Base-by-base conservation (phyloP, 2,329 filamentous ascomycete genomes). In the Phyllosticta citrichinensis region DNA sequence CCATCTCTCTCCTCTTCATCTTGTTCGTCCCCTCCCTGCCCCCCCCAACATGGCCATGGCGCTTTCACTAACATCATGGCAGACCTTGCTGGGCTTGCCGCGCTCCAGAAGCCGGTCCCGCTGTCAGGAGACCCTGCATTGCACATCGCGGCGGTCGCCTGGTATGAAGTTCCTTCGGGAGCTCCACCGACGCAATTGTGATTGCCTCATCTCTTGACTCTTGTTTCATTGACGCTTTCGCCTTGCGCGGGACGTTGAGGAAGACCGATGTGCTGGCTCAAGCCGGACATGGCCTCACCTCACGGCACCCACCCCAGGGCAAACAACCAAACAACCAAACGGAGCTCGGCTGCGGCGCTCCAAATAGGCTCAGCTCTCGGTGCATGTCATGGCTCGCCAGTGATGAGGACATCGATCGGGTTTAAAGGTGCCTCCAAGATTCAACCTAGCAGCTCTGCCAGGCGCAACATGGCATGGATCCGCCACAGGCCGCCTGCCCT, bases 141-240 rank as follows among this genome's bases (percentile, higher is more conserved):
- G 70, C 70, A 73, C 70, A 71, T 62, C 66, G 69, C 62, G 70
- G 70, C 63, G 66, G 62, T 64, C 69, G 63, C 52, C 62, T 64
- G 63, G 62, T 65, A 66, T 68, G 68, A 71, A 65, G 66, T 62
- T 69, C 66, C 67, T 72, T 69, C 68, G 68, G 68, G 68, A 65
- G 64, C 65, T 64, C 71, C 66, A 66, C 63, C 62, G 69, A 63
- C 57, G 64, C 57, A 64, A 65, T 66, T 65, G 65, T 65, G 63
- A 58, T 66, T 61, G 60, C 56, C 27, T 50, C n/a, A 6, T 27
- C 47, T 19, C 11, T 33, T 8, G 30, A 12, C 20, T 5, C 30
- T 61, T 61, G n/a, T n/a, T 61, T 61, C 60, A 56, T 61, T 50
- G 55, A 22, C 6, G 60, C 22, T 50, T 35, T 20, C 30, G 53